phyloP scores from a whole-genome alignment of 1,139 yeast genomes.

The Candida mesenterica region DNA sequence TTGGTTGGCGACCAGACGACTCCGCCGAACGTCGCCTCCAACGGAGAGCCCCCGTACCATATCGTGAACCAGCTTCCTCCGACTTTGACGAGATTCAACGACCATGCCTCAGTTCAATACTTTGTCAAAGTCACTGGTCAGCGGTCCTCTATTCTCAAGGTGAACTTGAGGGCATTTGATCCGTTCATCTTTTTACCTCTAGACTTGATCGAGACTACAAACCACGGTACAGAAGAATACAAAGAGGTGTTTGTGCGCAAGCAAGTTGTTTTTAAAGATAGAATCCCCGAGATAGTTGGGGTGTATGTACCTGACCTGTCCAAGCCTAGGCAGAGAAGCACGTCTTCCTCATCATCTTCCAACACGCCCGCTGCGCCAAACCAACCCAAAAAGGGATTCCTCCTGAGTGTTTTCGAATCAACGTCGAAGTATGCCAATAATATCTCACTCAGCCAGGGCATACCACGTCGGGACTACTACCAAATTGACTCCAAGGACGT shows the following conservation, averaged over 20 bases:
- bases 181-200: constrained; percentile 57
- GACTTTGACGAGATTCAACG: constrained; percentile 47
- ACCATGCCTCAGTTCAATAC: constrained; percentile 48
- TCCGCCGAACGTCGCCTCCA: no score
- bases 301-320: constrained; percentile 17
- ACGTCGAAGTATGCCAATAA: background rate
- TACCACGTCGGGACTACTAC: background rate
- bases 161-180: constrained; percentile 47
- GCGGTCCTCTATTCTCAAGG: constrained; percentile 50
- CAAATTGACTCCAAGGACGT: constrained; percentile 37
- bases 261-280: constrained; percentile 35
- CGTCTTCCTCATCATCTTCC: constrained; percentile 1
- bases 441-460: background rate
- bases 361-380: constrained; percentile 21
- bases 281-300: constrained; percentile 47
- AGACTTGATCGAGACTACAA: constrained; percentile 34
- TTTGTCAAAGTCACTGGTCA: constrained; percentile 61
- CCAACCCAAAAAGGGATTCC: constrained; percentile 16
- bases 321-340: no score
- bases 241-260: constrained; percentile 42
- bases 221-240: constrained; percentile 27
- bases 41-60: constrained; percentile 24
- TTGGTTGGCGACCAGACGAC: background rate
- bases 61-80: constrained; percentile 53
- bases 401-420: constrained; percentile 15